Evolutionary conservation across 2,329 filamentous ascomycete species (phyloP).

Genomic region (Talaromyces islandicus): DNA sequence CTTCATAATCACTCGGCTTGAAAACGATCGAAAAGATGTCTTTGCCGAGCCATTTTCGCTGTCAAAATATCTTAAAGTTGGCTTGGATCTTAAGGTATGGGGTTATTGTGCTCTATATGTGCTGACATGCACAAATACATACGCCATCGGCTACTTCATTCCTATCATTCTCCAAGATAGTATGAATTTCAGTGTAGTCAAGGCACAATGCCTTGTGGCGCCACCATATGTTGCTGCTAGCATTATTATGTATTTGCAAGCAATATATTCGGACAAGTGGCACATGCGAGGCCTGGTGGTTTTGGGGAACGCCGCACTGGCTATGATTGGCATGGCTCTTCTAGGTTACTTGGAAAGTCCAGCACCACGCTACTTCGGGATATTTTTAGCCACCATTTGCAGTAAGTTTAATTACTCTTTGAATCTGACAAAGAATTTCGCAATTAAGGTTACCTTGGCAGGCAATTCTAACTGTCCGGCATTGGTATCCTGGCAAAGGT

Average conservation of each 20-base stretch:
- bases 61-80: constrained; percentile 43
- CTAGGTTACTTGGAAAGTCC: constrained; percentile 60
- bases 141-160: constrained; percentile 72
- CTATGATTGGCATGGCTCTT: constrained; percentile 64
- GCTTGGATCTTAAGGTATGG: constrained; percentile 50
- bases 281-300: constrained; percentile 62
- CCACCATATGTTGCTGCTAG: constrained; percentile 63
- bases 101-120: constrained; percentile 47
- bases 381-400: constrained; percentile 51
- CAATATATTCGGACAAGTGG: constrained; percentile 62
- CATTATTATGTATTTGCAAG: constrained; percentile 54
- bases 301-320: constrained; percentile 58
- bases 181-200: constrained; percentile 36
- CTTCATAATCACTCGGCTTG: constrained; percentile 47
- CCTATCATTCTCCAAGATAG: constrained; percentile 61
- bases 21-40: constrained; percentile 49
- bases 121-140: constrained; percentile 49
- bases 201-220: constrained; percentile 64
- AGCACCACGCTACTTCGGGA: constrained; percentile 62
- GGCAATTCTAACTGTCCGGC: background rate
- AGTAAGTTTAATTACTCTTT: background rate
- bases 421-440: background rate
- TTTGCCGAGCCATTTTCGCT: constrained; percentile 43
- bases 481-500: background rate
- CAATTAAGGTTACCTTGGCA: background rate